Base-by-base conservation (phyloP, 345 rosid genomes). In the Garcia nutans region DNA sequence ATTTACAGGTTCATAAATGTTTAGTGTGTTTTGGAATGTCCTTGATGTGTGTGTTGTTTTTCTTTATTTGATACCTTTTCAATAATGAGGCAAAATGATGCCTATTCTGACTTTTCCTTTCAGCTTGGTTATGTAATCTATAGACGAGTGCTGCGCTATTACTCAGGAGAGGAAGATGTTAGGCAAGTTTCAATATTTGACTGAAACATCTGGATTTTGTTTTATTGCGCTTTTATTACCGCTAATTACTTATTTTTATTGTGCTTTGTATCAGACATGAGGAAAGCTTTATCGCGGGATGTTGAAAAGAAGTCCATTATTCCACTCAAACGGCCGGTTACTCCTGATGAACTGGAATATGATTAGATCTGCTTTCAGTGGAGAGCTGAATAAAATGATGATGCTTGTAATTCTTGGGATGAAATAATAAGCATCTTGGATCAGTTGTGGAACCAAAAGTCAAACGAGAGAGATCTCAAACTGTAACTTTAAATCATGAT, bases 81-180 rank as follows among this genome's bases (percentile, higher is more conserved):
- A 16, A 33, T 56, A 71, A 22, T 23, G 59, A 9, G 61, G 54
- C 65, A 63, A 45, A 12, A 12, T 63, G 58, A 69, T 75, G 62
- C 65, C 71, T 28, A 73, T n/a, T 23, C 62, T 78, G 5, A 19
- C 45, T 73, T 37, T 52, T 69, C 26, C 64, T 72, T 24, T 49
- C 93, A 93, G 97, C 97, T 92, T 61, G 97, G 97, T 5, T 93
- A 96, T 72, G 85, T 92, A 68, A 92, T 93, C 28, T 92, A 91
- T 76, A 81, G 98, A 85, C 85, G 97, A 74, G 98, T 93, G 73
- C 85, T 93, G 49, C 91, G 97, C 12, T 92, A 93, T 84, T 96
- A 96, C 78, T 96, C 94, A 45, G 97, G 99, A 57, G 97, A 96
- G 65, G 99, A 92, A 84, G 97, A 89, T 81, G 98, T 84, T 92